Percentiles rank a stretch among this genome's conserved stretches.
Evolutionary conservation across 2,329 filamentous ascomycete species (phyloP).

Genomic region (Paracamarosporium sp.): DNA sequence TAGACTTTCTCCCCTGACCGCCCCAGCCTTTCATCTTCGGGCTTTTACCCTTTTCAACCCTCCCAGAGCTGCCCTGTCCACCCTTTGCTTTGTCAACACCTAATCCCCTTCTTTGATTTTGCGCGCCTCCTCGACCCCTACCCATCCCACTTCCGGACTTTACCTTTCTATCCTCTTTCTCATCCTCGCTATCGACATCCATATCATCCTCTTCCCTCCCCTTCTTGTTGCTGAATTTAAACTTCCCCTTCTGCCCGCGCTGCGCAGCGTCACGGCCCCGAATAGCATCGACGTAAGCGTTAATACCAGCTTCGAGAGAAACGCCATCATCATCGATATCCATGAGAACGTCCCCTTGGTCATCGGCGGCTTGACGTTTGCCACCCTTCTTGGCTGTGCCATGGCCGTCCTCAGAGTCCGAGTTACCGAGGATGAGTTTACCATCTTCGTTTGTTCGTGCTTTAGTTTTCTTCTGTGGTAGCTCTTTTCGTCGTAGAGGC

Average conservation of each 20-base stretch:
- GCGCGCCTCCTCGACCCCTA: slow-evolving; percentile 26
- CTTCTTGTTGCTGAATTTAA: slow-evolving; percentile 64
- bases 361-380: slow-evolving; percentile 27
- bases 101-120: slow-evolving; percentile 43
- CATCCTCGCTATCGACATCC: slow-evolving; percentile 50
- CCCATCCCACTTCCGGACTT: slow-evolving; percentile 41
- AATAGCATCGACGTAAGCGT: slow-evolving; percentile 68
- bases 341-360: slow-evolving; percentile 62
- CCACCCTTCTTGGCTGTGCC: slow-evolving; percentile 40
- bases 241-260: slow-evolving; percentile 64
- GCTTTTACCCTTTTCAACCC: slow-evolving; percentile 26
- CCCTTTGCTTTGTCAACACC: slow-evolving; percentile 45
- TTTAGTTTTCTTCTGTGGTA: slow-evolving; percentile 47
- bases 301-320: slow-evolving; percentile 59
- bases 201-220: slow-evolving; percentile 53
- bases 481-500: slow-evolving; percentile 69
- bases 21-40: slow-evolving; percentile 18
- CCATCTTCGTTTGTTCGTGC: slow-evolving; percentile 72
- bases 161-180: slow-evolving; percentile 44
- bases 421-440: slow-evolving; percentile 75
- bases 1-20: not conserved
- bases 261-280: slow-evolving; percentile 65
- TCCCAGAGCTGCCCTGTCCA: slow-evolving; percentile 17
- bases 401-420: slow-evolving; percentile 52
- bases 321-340: slow-evolving; percentile 60